A percentile compares a stretch with the other conserved stretches of the same genome.
phyloP scores from a whole-genome alignment of 2,329 filamentous ascomycete genomes.

The Ophiostoma ips region DNA sequence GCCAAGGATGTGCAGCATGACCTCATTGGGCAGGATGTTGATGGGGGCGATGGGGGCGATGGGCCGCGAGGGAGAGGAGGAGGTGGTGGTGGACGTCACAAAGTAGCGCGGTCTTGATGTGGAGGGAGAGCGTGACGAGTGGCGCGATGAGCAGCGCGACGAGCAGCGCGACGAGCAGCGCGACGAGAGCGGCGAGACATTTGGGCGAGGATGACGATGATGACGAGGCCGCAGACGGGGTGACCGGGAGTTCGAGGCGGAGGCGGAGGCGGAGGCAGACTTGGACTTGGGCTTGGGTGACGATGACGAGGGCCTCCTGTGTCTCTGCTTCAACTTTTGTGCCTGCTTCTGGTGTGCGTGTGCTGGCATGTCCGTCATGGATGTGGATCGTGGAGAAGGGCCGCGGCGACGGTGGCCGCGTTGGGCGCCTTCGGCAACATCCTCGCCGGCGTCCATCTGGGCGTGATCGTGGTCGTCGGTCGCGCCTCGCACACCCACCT shows the following conservation, averaged over 20 bases:
- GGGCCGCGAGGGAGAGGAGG: too few species aligned
- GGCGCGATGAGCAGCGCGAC: background rate
- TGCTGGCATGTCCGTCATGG: background rate
- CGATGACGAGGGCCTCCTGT: background rate
- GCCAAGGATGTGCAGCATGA: conserved; percentile 40
- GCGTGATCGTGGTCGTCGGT: too few species aligned
- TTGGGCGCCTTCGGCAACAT: too few species aligned
- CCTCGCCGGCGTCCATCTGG: background rate
- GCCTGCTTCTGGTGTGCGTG: background rate
- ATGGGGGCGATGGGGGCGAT: conserved; percentile 11
- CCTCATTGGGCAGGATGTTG: conserved; percentile 39
- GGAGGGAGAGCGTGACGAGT: background rate
- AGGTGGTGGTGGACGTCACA: background rate
- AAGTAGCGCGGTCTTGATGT: background rate
- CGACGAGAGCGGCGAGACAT: background rate
- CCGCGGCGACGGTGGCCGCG: too few species aligned
- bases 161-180: background rate
- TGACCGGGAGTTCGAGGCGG: background rate
- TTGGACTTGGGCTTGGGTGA: background rate
- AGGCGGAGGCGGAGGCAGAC: too few species aligned
- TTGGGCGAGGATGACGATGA: too few species aligned
- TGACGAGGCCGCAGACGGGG: background rate
- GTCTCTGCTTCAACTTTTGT: background rate
- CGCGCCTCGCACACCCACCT: background rate
- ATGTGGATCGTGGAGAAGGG: too few species aligned